phyloP scores from a whole-genome alignment of 2,329 filamentous ascomycete species.

The Sclerotinia subarctica region DNA sequence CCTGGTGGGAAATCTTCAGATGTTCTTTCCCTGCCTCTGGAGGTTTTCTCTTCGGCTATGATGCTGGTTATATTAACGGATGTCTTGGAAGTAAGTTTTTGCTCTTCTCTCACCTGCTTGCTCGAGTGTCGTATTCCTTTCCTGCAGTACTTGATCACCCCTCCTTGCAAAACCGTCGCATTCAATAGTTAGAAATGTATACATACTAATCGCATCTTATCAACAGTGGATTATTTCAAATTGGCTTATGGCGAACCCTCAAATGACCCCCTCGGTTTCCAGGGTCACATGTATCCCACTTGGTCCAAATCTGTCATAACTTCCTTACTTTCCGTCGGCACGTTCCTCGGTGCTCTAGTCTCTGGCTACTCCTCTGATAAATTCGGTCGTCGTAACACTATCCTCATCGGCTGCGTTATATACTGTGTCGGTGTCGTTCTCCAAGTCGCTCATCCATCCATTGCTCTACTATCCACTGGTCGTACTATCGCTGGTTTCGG shows the following conservation, averaged over 20 bases:
- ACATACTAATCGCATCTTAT: background rate
- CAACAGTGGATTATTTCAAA: slow-evolving; percentile 19
- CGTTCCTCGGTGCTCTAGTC: slow-evolving; percentile 63
- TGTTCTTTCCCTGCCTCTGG: slow-evolving; percentile 69
- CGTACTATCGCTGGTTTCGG: slow-evolving; percentile 73
- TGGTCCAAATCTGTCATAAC: slow-evolving; percentile 66
- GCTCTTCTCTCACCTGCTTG: slow-evolving; percentile 21
- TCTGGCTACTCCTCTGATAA: slow-evolving; percentile 42
- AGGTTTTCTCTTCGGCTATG: slow-evolving; percentile 59
- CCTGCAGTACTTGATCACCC: background rate
- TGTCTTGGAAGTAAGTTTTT: slow-evolving; percentile 51
- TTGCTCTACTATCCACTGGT: slow-evolving; percentile 59
- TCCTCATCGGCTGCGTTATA: slow-evolving; percentile 31
- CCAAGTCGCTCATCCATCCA: slow-evolving; percentile 38
- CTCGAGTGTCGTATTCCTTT: background rate
- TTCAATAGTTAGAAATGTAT: background rate
- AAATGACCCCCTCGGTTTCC: slow-evolving; percentile 17
- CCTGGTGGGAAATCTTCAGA: slow-evolving; percentile 63
- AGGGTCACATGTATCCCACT: slow-evolving; percentile 45
- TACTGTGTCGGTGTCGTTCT: slow-evolving; percentile 32
- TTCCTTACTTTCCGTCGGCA: slow-evolving; percentile 68
- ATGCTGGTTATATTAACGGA: slow-evolving; percentile 72
- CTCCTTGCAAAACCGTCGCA: background rate
- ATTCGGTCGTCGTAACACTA: slow-evolving; percentile 38
- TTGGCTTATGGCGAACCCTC: slow-evolving; percentile 6